phyloP scores from a whole-genome alignment of 1,139 yeast genomes.

The Kodamaea suecica region DNA sequence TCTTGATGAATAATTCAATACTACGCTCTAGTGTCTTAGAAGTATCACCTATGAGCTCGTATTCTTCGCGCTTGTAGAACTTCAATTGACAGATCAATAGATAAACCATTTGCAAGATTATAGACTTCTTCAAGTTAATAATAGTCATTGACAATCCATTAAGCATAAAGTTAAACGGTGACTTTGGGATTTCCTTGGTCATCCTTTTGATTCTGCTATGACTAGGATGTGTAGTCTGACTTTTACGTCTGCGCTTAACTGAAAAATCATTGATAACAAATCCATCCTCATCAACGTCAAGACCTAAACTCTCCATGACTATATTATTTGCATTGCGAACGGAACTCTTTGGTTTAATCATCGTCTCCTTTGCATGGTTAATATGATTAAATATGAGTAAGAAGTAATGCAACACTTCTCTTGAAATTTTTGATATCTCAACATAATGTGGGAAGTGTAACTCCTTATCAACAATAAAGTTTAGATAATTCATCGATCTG shows the following conservation, averaged over 20 bases:
- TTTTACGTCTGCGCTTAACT: constrained; percentile 34
- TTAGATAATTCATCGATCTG: constrained; percentile 44
- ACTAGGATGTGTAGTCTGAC: constrained; percentile 9
- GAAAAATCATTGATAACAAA: constrained; percentile 48
- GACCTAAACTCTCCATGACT: constrained; percentile 19
- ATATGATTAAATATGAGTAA: constrained; percentile 35
- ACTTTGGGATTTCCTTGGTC: constrained; percentile 31
- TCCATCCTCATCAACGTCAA: constrained; percentile 43
- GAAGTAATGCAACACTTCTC: constrained; percentile 41
- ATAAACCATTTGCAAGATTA: constrained; percentile 45
- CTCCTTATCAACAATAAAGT: constrained; percentile 47
- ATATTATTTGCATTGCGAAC: constrained; percentile 9
- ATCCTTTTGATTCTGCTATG: constrained; percentile 13
- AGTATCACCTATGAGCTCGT: constrained; percentile 21
- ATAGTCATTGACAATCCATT: constrained; percentile 47
- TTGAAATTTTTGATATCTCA: constrained; percentile 36
- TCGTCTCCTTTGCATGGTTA: constrained; percentile 12
- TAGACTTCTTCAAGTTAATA: constrained; percentile 44
- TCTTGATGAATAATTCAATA: constrained; percentile 35
- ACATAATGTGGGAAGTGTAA: constrained; percentile 36
- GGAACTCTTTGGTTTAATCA: constrained; percentile 8
- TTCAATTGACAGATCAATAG: constrained; percentile 41
- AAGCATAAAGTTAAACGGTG: constrained; percentile 44
- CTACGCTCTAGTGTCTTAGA: constrained; percentile 27
- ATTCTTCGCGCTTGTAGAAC: constrained; percentile 27